phyloP scores from a whole-genome alignment of 306 rosid species.

The Castanea mollissima region DNA sequence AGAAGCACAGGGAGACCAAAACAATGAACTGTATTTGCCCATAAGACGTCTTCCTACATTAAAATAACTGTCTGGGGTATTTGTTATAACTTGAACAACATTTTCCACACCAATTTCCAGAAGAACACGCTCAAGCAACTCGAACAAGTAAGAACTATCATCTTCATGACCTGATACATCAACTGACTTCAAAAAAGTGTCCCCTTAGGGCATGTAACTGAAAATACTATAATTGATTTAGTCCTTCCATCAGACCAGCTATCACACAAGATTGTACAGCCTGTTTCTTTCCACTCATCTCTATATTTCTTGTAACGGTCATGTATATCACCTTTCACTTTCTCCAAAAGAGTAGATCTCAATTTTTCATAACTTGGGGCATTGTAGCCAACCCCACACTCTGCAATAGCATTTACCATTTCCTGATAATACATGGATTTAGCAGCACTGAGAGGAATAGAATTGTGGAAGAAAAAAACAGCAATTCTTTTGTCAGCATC shows the following conservation, averaged over 20 bases:
- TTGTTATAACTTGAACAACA: slow-evolving; percentile 72
- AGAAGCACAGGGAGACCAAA: slow-evolving; percentile 79
- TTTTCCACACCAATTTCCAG: slow-evolving; percentile 66
- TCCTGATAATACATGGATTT: slow-evolving; percentile 64
- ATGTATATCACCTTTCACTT: slow-evolving; percentile 54
- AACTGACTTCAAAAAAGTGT: slow-evolving; percentile 53
- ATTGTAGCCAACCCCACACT: slow-evolving; percentile 61
- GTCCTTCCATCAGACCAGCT: slow-evolving; percentile 53
- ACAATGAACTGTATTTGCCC: slow-evolving; percentile 60
- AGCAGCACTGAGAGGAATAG: slow-evolving; percentile 60
- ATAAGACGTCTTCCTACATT: slow-evolving; percentile 59
- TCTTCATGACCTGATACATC: slow-evolving; percentile 59
- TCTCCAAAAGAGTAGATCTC: slow-evolving; percentile 51
- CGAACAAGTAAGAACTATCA: slow-evolving; percentile 48
- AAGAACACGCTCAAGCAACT: slow-evolving; percentile 54
- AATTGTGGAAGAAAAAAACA: slow-evolving; percentile 59
- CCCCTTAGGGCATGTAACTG: slow-evolving; percentile 54
- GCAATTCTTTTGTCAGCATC: slow-evolving; percentile 63
- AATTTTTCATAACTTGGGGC: slow-evolving; percentile 66
- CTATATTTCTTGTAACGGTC: slow-evolving; percentile 44
- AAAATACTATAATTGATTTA: slow-evolving; percentile 50
- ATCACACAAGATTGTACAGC: slow-evolving; percentile 64
- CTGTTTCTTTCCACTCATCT: slow-evolving; percentile 70
- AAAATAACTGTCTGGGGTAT: slow-evolving; percentile 48
- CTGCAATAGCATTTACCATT: slow-evolving; percentile 65